Evolutionary conservation across 148 eudicot species (phyloP), one percentile per base, ranked within the genome.

Genomic region (Spergularia bocconei): DNA sequence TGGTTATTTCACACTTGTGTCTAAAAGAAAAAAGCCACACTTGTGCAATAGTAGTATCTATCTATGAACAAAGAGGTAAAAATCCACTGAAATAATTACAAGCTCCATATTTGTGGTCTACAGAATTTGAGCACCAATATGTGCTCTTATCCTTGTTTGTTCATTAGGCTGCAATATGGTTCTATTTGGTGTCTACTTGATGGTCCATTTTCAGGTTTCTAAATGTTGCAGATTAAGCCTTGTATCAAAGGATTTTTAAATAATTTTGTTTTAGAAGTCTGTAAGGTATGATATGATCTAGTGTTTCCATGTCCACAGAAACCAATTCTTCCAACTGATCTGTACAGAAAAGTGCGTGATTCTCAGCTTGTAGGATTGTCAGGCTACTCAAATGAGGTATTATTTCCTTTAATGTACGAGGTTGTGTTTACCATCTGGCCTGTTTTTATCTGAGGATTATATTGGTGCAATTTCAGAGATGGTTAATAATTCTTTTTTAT

Each of bases 371-470:
- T 95, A 71, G 99, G 99, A 76, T 72, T 95, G 82, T 83, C 93
- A 16, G 99, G 99, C 70, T 91, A 86, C 87, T 81, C 99, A 51
- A 95, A 86, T 79, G 87, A 89, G 94, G 99, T 95, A 87, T 58
- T 52, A 21, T 52, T 53, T 33, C 54, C 21, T 21, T 58, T 9
- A 23, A 12, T 6, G 2, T 60, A 10, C 9, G 17, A n/a, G 64
- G 12, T 20, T 55, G 55, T 13, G 59, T 25, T 73, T 67, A 15
- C 11, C 44, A 58, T 67, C 52, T 7, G 23, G 63, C 20, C 54
- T 70, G 63, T 21, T 29, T 21, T 29, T 11, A 15, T 16, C 38
- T 15, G 38, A 52, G 52, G 38, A 52, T 14, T 29, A 13, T 23
- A 12, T 2, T 20, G 12, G 14, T 71, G 21, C 15, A 7, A 29